Evolutionary conservation across 1,284 basidiomycete species (phyloP).

Genomic region (Melampsora larici-populina): DNA sequence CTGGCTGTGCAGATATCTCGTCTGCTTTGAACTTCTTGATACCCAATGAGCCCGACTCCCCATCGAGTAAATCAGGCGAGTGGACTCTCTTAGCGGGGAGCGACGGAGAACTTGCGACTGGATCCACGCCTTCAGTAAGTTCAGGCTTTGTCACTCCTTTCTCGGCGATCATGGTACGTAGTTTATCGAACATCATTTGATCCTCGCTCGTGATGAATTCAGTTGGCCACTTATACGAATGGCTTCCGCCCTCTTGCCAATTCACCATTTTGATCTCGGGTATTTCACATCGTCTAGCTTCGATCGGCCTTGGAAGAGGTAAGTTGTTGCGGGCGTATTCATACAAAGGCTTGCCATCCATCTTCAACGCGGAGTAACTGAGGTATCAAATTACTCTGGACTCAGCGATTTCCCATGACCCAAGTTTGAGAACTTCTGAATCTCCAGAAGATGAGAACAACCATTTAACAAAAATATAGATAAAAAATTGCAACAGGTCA

Average conservation of each 20-base stretch:
- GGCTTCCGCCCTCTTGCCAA: slow-evolving; percentile 52
- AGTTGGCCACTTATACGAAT: slow-evolving; percentile 62
- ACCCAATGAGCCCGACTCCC: slow-evolving; percentile 56
- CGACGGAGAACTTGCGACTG: slow-evolving; percentile 48
- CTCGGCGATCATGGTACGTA: slow-evolving; percentile 57
- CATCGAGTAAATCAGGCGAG: slow-evolving; percentile 2
- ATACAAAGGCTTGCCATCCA: slow-evolving; percentile 93
- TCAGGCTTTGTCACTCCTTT: slow-evolving; percentile 45
- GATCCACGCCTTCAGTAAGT: slow-evolving; percentile 38
- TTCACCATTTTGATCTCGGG: slow-evolving; percentile 67
- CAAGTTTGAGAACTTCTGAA: no score
- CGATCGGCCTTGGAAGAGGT: slow-evolving; percentile 87
- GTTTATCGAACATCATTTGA: slow-evolving; percentile 65
- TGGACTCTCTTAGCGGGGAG: slow-evolving; percentile 26
- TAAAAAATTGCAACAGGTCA: slow-evolving; percentile 44
- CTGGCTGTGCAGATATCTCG: neutral
- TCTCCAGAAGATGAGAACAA: no score
- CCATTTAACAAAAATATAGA: no score
- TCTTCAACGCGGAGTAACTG: slow-evolving; percentile 95
- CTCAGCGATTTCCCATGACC: no score
- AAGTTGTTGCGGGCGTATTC: slow-evolving; percentile 90
- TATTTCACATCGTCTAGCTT: slow-evolving; percentile 76
- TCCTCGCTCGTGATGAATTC: slow-evolving; percentile 68
- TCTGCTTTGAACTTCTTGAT: slow-evolving; percentile 52
- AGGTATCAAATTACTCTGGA: neutral